Evolutionary conservation across 2,329 filamentous ascomycete genomes (phyloP).

Genomic region (Ceratocystiopsis minuta): DNA sequence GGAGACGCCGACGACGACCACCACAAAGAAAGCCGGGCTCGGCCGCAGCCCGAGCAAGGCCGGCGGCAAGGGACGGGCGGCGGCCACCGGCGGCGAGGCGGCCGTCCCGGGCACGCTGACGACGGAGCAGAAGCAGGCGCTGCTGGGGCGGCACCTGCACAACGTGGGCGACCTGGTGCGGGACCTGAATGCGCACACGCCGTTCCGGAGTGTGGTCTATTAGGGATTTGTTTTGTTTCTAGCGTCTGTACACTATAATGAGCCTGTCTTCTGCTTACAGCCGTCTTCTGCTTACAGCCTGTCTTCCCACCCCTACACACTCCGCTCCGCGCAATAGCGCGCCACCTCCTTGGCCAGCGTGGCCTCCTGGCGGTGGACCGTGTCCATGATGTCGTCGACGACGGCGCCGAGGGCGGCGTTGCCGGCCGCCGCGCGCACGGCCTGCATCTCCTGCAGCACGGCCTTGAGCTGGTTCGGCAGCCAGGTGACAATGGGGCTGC

Average conservation of each 20-base stretch:
- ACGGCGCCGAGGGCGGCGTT: slow-evolving; percentile 21
- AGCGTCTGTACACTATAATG: neutral
- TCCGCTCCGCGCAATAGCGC: slow-evolving; percentile 53
- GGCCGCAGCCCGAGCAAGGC: slow-evolving; percentile 49
- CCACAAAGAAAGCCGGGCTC: no score
- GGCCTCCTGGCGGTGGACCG: slow-evolving; percentile 42
- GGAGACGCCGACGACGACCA: slow-evolving; percentile 36
- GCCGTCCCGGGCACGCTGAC: slow-evolving; percentile 32
- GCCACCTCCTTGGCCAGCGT: slow-evolving; percentile 55
- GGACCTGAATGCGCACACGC: slow-evolving; percentile 62
- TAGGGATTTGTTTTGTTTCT: slow-evolving; percentile 11
- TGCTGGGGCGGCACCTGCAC: slow-evolving; percentile 60
- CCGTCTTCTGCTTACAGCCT: no score
- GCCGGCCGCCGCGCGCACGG: slow-evolving; percentile 25
- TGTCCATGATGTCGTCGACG: slow-evolving; percentile 47
- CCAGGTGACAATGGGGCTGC: slow-evolving; percentile 71
- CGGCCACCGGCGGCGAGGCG: slow-evolving; percentile 2
- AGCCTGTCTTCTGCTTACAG: no score
- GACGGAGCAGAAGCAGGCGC: slow-evolving; percentile 64
- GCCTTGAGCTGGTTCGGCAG: slow-evolving; percentile 64
- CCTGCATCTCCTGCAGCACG: slow-evolving; percentile 52
- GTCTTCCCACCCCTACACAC: slow-evolving; percentile 14
- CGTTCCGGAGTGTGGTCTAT: slow-evolving; percentile 46
- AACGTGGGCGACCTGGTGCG: slow-evolving; percentile 74
- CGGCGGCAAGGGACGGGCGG: slow-evolving; percentile 18